Base-by-base conservation (phyloP, 345 rosid genomes). In the Eucalyptus marginata region DNA sequence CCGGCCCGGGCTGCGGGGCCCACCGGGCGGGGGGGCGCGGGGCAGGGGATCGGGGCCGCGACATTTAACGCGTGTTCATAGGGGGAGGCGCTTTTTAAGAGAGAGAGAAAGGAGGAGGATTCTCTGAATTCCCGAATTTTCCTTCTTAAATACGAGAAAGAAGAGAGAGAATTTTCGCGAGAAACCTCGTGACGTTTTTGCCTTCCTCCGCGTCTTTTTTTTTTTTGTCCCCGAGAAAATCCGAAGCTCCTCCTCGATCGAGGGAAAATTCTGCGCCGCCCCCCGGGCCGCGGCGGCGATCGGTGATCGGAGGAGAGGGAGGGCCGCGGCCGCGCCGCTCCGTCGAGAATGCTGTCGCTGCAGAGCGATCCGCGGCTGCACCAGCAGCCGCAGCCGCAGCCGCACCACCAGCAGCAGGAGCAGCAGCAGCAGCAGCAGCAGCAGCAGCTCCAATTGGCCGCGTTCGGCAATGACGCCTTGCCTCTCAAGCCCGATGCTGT, bases 321-420 rank as follows among this genome's bases (percentile, higher is more conserved):
- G 68, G 16, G 33, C 68, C 33, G 4, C 31, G n/a, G 12, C 29
- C 36, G 25, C 31, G 46, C 44, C 49, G 13, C 44, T 33, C 14
- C 86, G 76, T 13, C 36, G 46, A 13, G 16, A 29, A 66, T 89
- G 90, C 46, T 89, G 90, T 89, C 85, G 87, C 90, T 87, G 87
- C 90, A 89, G 33, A 87, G 87, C 86, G 90, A 89, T 87, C 88
- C 89, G 10, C 84, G 90, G 31, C 89, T 80, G 62, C 90, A 33
- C 51, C 89, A 46, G 56, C 87, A 66, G 76, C 52, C 7, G 54
- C 80, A 20, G 54, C 88, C 36, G 36, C 86, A 12, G 89, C 86
- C 4, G 40, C 84, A 31, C 14, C 88, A 71, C 13, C 87, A 66
- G 13, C 15, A 18, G 14, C 47, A 10, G 79, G 43, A 43, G 29